Conservation (phyloP, 2,329 filamentous ascomycete genomes). For the Fusarium sulawesiense region DNA sequence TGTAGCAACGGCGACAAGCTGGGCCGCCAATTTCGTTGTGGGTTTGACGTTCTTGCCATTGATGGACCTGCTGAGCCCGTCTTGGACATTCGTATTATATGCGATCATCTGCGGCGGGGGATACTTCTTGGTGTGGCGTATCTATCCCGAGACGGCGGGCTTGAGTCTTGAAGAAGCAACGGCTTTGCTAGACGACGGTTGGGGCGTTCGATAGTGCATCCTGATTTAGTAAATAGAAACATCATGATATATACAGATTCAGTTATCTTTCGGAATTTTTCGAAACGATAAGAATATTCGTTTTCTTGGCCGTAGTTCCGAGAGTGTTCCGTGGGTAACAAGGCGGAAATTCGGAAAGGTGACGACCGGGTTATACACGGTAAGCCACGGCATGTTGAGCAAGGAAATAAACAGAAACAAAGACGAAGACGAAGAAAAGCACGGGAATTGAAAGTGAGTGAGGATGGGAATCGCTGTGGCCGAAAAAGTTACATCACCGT, state of each 20-base stretch:
- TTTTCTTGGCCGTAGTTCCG: conserved; percentile 12
- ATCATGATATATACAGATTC: neutral
- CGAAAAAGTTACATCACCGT: conserved; percentile 43
- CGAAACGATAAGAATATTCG: conserved; percentile 12
- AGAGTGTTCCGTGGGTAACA: conserved; percentile 21
- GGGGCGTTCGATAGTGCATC: conserved; percentile 69
- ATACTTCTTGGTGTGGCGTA: conserved; percentile 74
- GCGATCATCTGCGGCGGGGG: conserved; percentile 75
- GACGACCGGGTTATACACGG: conserved; percentile 31
- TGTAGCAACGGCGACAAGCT: conserved; percentile 83
- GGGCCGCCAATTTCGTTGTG: conserved; percentile 87
- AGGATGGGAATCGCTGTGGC: conserved; percentile 21
- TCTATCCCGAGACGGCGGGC: conserved; percentile 90
- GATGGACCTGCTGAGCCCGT: conserved; percentile 79
- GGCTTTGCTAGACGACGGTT: conserved; percentile 75
- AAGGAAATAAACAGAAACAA: neutral
- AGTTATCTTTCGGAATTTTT: neutral
- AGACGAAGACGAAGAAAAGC: neutral
- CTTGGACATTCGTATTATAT: conserved; percentile 86
- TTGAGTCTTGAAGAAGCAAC: conserved; percentile 84
- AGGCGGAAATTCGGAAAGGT: neutral
- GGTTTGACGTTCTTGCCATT: conserved; percentile 89
- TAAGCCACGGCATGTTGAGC: conserved; percentile 21
- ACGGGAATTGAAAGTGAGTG: neutral
- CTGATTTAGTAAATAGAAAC: neutral